Base-by-base conservation (phyloP, 1,284 basidiomycete genomes). In the Exsudoporus floridanus region DNA sequence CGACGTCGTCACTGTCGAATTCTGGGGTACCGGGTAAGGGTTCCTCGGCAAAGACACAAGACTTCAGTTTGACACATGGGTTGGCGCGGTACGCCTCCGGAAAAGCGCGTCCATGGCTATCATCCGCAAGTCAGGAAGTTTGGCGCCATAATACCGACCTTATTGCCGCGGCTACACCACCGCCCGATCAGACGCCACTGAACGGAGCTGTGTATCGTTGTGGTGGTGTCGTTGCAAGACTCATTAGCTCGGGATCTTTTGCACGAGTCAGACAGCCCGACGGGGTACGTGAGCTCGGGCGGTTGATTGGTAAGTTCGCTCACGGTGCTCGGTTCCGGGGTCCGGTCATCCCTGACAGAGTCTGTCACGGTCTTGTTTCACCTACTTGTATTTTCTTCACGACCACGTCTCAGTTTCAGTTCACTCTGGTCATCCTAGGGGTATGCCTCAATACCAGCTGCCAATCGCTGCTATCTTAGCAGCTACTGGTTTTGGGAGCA, bases 401-500 rank as follows among this genome's bases (percentile, higher is more conserved):
- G 7, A 30, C 18, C 18, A n/a, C 19, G 39, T 40, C 18, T 31
- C 31, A 47, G 8, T 30, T 13, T 36, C 45, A 42, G 48, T 27
- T 41, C 18, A 23, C 14, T 39, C 35, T 21, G 39, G 46, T 34
- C 25, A 12, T 33, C 36, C 21, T 36, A n/a, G n/a, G 23, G 50
- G 59, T 34, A 87, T 89, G 86, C 76, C 77, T 59, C 73, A 70
- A n/a, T 84, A 80, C 67, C 81, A 86, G 65, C 71, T 86, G 14
- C 76, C 76, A 54, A 76, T 83, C 35, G 81, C 80, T 18, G 69
- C 76, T 23, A 65, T 71, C 16, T 73, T 88, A 30, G 74, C 72
- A n/a, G 67, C 68, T 50, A 71, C 70, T 45, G 76, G 75, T 6
- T 55, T 74, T 31, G 67, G 69, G 51, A 88, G 86, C 62, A 56